Conservation (phyloP, 1,284 basidiomycete genomes). For the Ganoderma leucocontextum region DNA sequence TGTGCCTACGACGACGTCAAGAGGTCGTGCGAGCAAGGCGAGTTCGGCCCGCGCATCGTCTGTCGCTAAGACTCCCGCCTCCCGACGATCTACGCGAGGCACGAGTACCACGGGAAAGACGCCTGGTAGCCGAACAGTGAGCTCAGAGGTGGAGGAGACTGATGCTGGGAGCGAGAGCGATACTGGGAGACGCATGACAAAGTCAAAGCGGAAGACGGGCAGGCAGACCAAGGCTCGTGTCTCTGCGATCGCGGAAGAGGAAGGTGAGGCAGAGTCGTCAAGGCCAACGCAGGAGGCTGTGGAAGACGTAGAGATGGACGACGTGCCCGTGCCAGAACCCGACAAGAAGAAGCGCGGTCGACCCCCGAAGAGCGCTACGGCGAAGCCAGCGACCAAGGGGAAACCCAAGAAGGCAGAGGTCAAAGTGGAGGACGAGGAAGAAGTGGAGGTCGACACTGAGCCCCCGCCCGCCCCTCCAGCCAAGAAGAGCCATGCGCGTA, state of each 20-base stretch:
- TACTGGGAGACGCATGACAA: slow-evolving; percentile 36
- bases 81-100: slow-evolving; percentile 44
- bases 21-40: slow-evolving; percentile 29
- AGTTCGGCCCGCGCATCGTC: slow-evolving; percentile 34
- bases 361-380: slow-evolving; percentile 30
- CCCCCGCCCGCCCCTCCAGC: slow-evolving; percentile 10
- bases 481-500: slow-evolving; percentile 34
- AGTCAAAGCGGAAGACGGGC: slow-evolving; percentile 39
- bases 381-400: slow-evolving; percentile 18
- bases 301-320: slow-evolving; percentile 32
- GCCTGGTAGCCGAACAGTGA: slow-evolving; percentile 29
- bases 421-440: slow-evolving; percentile 15
- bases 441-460: slow-evolving; percentile 15
- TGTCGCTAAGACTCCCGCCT: slow-evolving; percentile 36
- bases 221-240: slow-evolving; percentile 41
- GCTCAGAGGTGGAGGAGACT: slow-evolving; percentile 40
- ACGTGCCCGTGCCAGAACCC: slow-evolving; percentile 18
- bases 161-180: slow-evolving; percentile 38
- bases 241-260: slow-evolving; percentile 42
- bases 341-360: slow-evolving; percentile 38
- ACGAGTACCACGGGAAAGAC: slow-evolving; percentile 37
- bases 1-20: slow-evolving; percentile 16
- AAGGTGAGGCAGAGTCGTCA: slow-evolving; percentile 35
- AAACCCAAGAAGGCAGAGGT: slow-evolving; percentile 25
- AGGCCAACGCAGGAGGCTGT: neutral